Evolutionary conservation across 1,284 basidiomycete genomes (phyloP).

Genomic region (Ganoderma sp.): DNA sequence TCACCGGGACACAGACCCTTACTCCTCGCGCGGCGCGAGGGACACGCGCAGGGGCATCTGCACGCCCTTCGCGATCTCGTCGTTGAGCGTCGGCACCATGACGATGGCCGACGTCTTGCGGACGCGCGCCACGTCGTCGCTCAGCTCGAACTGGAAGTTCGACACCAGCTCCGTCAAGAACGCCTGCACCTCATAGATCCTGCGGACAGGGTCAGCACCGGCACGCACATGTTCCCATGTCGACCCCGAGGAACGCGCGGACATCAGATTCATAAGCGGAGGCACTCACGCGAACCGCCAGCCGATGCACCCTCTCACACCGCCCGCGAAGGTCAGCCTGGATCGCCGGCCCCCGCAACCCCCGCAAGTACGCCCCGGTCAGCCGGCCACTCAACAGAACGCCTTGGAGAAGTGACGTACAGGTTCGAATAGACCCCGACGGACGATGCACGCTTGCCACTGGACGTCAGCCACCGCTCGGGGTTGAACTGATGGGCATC

Average conservation of each 20-base stretch:
- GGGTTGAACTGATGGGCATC: slow-evolving; percentile 39
- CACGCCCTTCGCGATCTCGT: slow-evolving; percentile 54
- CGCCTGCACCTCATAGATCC: slow-evolving; percentile 50
- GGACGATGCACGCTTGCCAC: slow-evolving; percentile 33
- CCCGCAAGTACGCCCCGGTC: not conserved
- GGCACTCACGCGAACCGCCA: slow-evolving; percentile 56
- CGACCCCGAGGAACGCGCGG: slow-evolving; percentile 8
- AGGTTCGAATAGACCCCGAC: slow-evolving; percentile 51
- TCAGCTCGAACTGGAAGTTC: slow-evolving; percentile 54
- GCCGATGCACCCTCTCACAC: slow-evolving; percentile 54
- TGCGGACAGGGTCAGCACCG: slow-evolving; percentile 18
- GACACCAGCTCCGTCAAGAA: slow-evolving; percentile 57
- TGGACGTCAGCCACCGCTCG: slow-evolving; percentile 34
- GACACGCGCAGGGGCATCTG: slow-evolving; percentile 57
- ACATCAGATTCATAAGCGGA: not conserved
- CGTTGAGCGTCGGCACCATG: slow-evolving; percentile 59
- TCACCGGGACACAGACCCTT: not conserved
- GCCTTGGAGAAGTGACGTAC: slow-evolving; percentile 30
- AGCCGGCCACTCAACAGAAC: slow-evolving; percentile 8
- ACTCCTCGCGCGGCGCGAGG: slow-evolving; percentile 41
- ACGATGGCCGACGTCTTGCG: slow-evolving; percentile 56
- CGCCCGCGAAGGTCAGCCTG: slow-evolving; percentile 40
- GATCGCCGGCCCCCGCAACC: not conserved
- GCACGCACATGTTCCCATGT: not conserved
- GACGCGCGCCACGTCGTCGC: slow-evolving; percentile 49